Percentiles rank a stretch among this genome's conserved stretches.
Conservation (phyloP, 2,329 filamentous ascomycete species). For the Phialophora expanda region DNA sequence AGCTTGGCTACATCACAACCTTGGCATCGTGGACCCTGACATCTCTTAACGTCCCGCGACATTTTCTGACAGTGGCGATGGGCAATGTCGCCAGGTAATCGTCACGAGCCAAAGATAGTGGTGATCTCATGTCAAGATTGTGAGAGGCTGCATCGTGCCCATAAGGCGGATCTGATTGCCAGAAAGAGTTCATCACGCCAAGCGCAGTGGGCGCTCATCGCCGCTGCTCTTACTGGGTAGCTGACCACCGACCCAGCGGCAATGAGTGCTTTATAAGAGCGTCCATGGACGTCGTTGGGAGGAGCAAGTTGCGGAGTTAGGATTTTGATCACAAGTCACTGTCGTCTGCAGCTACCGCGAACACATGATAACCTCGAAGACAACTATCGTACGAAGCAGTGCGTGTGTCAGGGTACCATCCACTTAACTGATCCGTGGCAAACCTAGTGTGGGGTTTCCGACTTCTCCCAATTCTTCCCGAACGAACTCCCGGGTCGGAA, state of each 20-base stretch:
- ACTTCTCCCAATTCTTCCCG: neutral
- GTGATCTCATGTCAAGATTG: conserved; percentile 16
- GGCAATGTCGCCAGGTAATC: neutral
- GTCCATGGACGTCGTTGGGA: neutral
- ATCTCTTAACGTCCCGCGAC: neutral
- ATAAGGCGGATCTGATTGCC: conserved; percentile 13
- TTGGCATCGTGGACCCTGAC: neutral
- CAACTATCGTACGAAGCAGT: neutral
- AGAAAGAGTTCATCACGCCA: conserved; percentile 6
- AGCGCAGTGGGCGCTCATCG: neutral
- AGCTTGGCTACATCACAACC: neutral
- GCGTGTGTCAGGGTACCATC: neutral
- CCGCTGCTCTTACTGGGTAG: neutral
- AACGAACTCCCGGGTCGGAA: neutral
- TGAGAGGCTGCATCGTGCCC: neutral
- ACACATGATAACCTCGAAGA: neutral
- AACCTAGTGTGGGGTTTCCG: conserved; percentile 25
- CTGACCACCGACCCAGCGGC: too few relatives aligned
- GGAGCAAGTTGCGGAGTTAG: neutral
- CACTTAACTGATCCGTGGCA: neutral
- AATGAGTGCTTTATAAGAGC: neutral
- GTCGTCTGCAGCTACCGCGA: neutral
- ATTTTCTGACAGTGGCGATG: neutral
- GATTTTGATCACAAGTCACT: conserved; percentile 7
- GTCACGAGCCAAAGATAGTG: neutral